Base-by-base conservation (phyloP, 768 basidiomycete species). In the Sistotremastrum suecicum region DNA sequence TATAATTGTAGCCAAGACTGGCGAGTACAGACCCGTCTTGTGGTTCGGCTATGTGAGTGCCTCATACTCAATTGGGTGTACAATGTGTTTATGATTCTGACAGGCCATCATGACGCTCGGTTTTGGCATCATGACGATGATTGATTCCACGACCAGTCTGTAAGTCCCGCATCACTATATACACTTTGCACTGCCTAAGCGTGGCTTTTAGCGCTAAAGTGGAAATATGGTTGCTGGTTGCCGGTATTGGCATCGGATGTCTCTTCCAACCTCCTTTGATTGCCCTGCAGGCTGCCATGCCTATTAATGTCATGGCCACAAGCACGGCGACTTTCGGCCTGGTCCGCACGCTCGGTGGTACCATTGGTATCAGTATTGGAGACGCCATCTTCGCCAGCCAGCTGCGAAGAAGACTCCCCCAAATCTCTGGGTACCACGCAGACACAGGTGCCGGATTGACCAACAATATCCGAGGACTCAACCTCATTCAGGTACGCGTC, bases 221-320 rank as follows among this genome's bases (percentile, higher is more conserved):
- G 42, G 65, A 63, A 48, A 44, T 64, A 41, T 63, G 50, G 41
- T 57, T 61, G 5, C 44, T 66, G 30, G 50, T 66, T 20, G 39
- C 63, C n/a, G 58, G 59, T 33, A 32, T 62, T 33, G 65, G 65
- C 7, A 44, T 57, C 12, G 66, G 65, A 36, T 62, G 53, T 32
- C 43, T 67, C 44, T 66, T 65, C 55, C 64, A 63, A 50, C 58
- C 54, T 4, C 66, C 65, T 4, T 53, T 66, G 11, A 56, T 66
- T 37, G 63, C 53, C 28, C 39, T 71, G 6, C 70, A 72, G 43
- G 63, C 65, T 12, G 60, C 68, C 11, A 72, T 71, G 69, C 71
- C 70, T 28, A n/a, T 63, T 8, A 59, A 57, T 20, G 66, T 68
- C 47, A 69, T 68, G 64, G 66, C 68, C 4, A 66, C 66, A 1